Percentiles rank a stretch among this genome's conserved stretches.
phyloP scores from a whole-genome alignment of 2,329 filamentous ascomycete species.

The Ustulina deusta region DNA sequence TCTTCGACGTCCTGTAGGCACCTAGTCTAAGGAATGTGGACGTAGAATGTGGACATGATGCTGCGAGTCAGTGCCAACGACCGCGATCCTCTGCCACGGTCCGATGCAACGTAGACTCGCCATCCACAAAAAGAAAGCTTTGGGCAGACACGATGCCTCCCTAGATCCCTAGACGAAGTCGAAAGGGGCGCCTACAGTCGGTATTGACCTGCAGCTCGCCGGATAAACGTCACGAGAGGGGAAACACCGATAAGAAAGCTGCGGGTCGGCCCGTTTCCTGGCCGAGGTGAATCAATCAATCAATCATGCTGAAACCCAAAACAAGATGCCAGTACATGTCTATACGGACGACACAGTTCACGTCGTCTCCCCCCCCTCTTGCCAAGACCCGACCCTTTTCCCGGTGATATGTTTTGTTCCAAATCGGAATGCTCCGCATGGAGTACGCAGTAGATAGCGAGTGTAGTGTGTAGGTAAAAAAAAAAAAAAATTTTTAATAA shows the following conservation, averaged over 20 bases:
- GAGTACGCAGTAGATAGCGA: background rate
- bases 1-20: background rate
- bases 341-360: constrained; percentile 10
- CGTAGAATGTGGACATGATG: background rate
- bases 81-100: background rate
- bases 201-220: constrained; percentile 9
- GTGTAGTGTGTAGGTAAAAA: background rate
- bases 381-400: constrained; percentile 20
- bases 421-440: constrained; percentile 1
- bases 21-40: no score
- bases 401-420: background rate
- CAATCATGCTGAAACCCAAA: background rate
- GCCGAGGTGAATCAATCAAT: constrained; percentile 5
- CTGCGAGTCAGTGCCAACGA: background rate
- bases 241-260: background rate
- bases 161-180: background rate
- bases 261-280: constrained; percentile 32
- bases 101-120: constrained; percentile 18
- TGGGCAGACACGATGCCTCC: background rate
- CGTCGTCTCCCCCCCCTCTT: constrained; percentile 17
- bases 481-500: no score
- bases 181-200: background rate
- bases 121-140: constrained; percentile 2
- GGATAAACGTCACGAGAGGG: constrained; percentile 11
- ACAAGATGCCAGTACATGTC: constrained; percentile 14